Evolutionary conservation across 208 protist genomes (phyloP), one percentile per base, ranked within the genome.

Genomic region (Naegleria lovaniensis): DNA sequence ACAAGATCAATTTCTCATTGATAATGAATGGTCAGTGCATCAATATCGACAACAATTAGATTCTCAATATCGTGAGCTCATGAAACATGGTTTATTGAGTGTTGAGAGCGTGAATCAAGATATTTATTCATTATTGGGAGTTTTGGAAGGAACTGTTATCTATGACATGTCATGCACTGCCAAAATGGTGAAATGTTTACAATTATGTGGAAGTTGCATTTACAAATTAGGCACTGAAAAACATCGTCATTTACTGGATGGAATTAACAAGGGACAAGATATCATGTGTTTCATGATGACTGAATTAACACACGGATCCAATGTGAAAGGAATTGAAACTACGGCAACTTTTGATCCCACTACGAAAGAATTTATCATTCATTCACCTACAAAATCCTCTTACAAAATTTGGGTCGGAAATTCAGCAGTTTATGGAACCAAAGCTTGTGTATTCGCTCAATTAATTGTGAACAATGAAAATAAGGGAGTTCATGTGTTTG

Each of bases 191-290:
- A 76, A 92, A 29, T 90, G 95, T 75, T 95, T 96, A 83, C 94
- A 94, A 83, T 91, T 96, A 19, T 96, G 95, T 92, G 95, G 94
- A 55, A 94, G 93, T 39, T 94, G 94, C 33, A 93, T 96, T 55
- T 83, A 96, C 5, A 96, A 95, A 58, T 90, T 96, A 13, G 95
- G 95, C 58, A 96, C 94, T 5, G 93, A 95, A 67, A 90, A 90
- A 52, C 94, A 96, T 92, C 95, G 95, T 89, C 29, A 92, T 9
- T 40, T 48, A 22, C 94, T 96, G n/a, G 22, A 90, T 94, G 29
- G 92, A 91, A 33, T 95, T 96, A 94, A 96, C 83, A 91, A 9
- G 0, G 89, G 93, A 43, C 91, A 91, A 39, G 7, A 48, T n/a
- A 67, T 89, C 7, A 92, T 92, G 38, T 84, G 92, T 19, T 93